Conservation (phyloP, 2,329 filamentous ascomycete species). For the Monilinia fructigena region DNA sequence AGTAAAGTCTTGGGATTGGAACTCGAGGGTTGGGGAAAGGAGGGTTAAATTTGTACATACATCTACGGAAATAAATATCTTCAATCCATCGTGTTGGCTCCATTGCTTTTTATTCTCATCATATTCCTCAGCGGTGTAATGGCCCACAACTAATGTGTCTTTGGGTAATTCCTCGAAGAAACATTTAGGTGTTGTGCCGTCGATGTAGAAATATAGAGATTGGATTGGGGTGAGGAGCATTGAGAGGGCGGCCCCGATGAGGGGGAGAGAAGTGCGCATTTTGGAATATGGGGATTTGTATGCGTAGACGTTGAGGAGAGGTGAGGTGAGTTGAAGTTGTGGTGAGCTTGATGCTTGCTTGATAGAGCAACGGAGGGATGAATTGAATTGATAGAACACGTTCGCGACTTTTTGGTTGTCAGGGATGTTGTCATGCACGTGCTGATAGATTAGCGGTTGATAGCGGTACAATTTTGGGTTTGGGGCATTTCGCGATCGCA, state of each 20-base stretch:
- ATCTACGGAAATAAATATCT: constrained; percentile 88
- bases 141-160: constrained; percentile 92
- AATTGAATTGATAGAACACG: constrained; percentile 22
- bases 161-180: constrained; percentile 98
- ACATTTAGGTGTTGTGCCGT: constrained; percentile 82
- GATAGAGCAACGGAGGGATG: background rate
- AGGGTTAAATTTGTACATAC: constrained; percentile 45
- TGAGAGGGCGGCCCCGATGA: constrained; percentile 58
- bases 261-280: constrained; percentile 62
- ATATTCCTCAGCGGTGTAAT: constrained; percentile 85
- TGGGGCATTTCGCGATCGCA: constrained; percentile 15
- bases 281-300: constrained; percentile 22
- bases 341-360: constrained; percentile 15
- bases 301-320: constrained; percentile 2
- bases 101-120: constrained; percentile 68
- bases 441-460: constrained; percentile 19
- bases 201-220: constrained; percentile 94
- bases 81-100: constrained; percentile 70
- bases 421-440: constrained; percentile 14
- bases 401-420: constrained; percentile 22
- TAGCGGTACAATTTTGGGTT: background rate
- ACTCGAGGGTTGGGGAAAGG: background rate
- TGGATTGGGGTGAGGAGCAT: constrained; percentile 62
- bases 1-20: background rate
- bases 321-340: background rate